Evolutionary conservation across 176 grass and related monocot species (phyloP), one percentile per base, ranked within the genome.

Genomic region (Themeda triandra): DNA sequence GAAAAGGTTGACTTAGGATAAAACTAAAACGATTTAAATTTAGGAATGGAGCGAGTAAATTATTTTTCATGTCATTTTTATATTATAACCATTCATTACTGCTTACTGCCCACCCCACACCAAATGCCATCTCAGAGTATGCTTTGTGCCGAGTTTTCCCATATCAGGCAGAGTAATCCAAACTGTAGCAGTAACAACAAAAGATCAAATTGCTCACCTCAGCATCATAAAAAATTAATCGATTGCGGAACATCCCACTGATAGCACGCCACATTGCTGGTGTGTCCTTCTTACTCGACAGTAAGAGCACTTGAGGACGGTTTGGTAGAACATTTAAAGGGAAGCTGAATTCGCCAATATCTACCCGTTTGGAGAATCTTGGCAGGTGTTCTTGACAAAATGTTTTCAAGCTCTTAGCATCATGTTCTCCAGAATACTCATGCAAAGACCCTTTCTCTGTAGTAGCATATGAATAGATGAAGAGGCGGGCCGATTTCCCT

Each of bases 371-470:
- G 54, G 96, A 98, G 89, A 93, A 95, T 80, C 89, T 88, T 75
- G 96, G 96, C 79, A 98, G 82, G 63, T 98, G 91, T 56, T 95
- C 93, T 56, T 95, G 93, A 83, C 87, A 92, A 80, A 98, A 98
- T 53, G n/a, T 84, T 79, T 95, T 98, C 86, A 98, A 80, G 86
- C 89, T 98, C 83, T 86, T 95, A 54, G 86, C 36, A 86, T 95
- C 82, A 66, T 86, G 54, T 32, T 98, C 87, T 41, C 89, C 93
- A 76, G 77, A 92, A 78, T 98, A 98, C 87, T 98, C 96, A 56
- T 90, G 87, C 74, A 98, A 90, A 67, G 91, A 95, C 8, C 93
- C 93, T 78, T 87, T 90, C 29, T 92, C 83, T 63, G 76, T 63
- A 79, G 87, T 89, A 64, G 63, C 76, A 53, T 98, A 98, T 0